These are phyloP conservation scores for Crithidia bombi DNA, from an alignment of 208 protist species.

Conservation along the genomic window DNA sequence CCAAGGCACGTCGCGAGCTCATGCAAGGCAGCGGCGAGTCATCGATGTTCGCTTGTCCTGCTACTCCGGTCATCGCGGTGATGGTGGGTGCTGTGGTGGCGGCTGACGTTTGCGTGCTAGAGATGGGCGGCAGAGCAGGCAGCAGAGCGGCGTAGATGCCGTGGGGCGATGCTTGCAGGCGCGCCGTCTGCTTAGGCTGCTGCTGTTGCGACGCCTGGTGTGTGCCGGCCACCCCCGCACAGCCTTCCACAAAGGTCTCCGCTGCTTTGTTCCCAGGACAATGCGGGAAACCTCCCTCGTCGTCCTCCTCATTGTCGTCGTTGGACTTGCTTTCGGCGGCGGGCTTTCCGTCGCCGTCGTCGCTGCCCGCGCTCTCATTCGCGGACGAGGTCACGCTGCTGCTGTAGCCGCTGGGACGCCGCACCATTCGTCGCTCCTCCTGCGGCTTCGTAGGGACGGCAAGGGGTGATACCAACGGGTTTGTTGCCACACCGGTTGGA, in stretches of 20 bases:
- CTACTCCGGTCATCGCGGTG: no score
- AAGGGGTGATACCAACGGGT: neutral
- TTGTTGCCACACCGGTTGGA: neutral
- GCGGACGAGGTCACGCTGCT: no score
- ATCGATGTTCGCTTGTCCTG: neutral
- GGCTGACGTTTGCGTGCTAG: neutral
- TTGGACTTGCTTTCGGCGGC: neutral
- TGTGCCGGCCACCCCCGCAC: neutral
- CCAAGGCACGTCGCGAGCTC: constrained; percentile 9
- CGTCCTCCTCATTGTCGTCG: neutral
- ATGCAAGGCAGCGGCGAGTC: constrained; percentile 2
- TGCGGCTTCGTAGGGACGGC: neutral
- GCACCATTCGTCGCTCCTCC: constrained; percentile 15
- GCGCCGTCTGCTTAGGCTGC: constrained; percentile 7
- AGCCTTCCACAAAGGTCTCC: constrained; percentile 1
- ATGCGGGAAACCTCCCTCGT: no score
- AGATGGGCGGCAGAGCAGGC: constrained; percentile 16
- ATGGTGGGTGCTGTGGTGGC: neutral
- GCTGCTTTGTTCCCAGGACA: no score
- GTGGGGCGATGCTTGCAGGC: neutral
- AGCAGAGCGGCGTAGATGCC: neutral
- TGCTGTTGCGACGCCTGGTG: neutral
- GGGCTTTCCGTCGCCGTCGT: neutral
- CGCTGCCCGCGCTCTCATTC: neutral
- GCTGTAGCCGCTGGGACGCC: neutral